phyloP scores from a whole-genome alignment of 768 basidiomycete genomes.

The Boletus rufocinnamomeus region DNA sequence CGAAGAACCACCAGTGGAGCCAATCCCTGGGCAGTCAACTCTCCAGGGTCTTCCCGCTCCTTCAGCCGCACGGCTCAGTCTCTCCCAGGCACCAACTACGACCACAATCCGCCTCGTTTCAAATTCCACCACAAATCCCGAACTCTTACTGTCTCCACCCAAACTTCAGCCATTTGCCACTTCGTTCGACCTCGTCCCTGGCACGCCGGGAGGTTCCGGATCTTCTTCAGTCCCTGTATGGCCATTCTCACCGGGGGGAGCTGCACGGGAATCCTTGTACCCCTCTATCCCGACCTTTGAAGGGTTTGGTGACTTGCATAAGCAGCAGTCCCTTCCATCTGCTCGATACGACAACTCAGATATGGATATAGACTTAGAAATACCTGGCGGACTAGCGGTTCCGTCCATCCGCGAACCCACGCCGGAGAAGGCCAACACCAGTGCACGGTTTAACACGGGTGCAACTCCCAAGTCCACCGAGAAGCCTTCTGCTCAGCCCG shows the following conservation, averaged over 20 bases:
- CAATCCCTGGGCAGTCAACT: slow-evolving; percentile 60
- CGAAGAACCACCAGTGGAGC: slow-evolving; percentile 37
- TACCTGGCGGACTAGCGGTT: slow-evolving; percentile 38
- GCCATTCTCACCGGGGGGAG: slow-evolving; percentile 41
- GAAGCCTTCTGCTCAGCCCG: slow-evolving; percentile 33
- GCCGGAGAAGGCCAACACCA: slow-evolving; percentile 16
- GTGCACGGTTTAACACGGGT: slow-evolving; percentile 22
- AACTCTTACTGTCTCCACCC: slow-evolving; percentile 49
- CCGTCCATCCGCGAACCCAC: slow-evolving; percentile 24
- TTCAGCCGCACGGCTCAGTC: slow-evolving; percentile 58
- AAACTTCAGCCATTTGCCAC: slow-evolving; percentile 66
- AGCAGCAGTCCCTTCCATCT: slow-evolving; percentile 13
- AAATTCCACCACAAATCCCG: slow-evolving; percentile 22
- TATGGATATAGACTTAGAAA: slow-evolving; percentile 38
- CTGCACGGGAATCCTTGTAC: slow-evolving; percentile 37
- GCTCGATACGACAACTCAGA: slow-evolving; percentile 31
- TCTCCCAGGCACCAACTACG: slow-evolving; percentile 49
- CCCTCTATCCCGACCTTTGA: slow-evolving; percentile 41
- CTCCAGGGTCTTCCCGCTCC: slow-evolving; percentile 66
- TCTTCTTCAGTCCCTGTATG: slow-evolving; percentile 35
- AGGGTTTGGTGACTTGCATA: slow-evolving; percentile 29
- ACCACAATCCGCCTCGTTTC: slow-evolving; percentile 52
- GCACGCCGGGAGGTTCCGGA: slow-evolving; percentile 44
- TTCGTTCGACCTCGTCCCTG: slow-evolving; percentile 65
- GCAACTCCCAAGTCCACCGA: slow-evolving; percentile 30